Conservation (phyloP, 1,284 basidiomycete genomes). For the Tylopilus sp. region DNA sequence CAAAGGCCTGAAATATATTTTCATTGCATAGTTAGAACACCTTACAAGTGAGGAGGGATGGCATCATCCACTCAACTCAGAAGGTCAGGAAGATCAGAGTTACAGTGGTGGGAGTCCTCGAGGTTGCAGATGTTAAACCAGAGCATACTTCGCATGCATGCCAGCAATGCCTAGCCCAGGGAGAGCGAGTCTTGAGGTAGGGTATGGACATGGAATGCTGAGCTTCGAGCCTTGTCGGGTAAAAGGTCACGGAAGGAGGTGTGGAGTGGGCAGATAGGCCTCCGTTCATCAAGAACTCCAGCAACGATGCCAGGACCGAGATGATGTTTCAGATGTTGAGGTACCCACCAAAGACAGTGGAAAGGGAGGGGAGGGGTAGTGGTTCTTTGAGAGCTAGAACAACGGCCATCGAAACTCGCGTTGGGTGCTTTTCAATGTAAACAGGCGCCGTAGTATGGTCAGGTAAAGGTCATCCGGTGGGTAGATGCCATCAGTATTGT, state of each 20-base stretch:
- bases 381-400: background rate
- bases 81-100: background rate
- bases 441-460: no score
- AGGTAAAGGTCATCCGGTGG: no score
- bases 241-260: no score
- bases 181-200: background rate
- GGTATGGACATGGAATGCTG: background rate
- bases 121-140: slow-evolving; percentile 11
- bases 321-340: background rate
- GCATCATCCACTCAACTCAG: background rate
- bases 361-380: background rate
- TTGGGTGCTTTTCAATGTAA: no score
- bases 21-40: no score
- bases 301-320: background rate
- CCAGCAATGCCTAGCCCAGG: background rate
- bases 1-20: no score
- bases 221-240: background rate
- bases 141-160: slow-evolving; percentile 4
- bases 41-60: background rate
- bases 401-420: background rate
- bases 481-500: no score
- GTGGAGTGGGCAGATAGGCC: no score
- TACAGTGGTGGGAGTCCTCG: background rate
- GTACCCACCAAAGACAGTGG: background rate
- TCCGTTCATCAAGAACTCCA: no score